Conservation (phyloP, 2,329 filamentous ascomycete species). For the Ophiostoma sp. region DNA sequence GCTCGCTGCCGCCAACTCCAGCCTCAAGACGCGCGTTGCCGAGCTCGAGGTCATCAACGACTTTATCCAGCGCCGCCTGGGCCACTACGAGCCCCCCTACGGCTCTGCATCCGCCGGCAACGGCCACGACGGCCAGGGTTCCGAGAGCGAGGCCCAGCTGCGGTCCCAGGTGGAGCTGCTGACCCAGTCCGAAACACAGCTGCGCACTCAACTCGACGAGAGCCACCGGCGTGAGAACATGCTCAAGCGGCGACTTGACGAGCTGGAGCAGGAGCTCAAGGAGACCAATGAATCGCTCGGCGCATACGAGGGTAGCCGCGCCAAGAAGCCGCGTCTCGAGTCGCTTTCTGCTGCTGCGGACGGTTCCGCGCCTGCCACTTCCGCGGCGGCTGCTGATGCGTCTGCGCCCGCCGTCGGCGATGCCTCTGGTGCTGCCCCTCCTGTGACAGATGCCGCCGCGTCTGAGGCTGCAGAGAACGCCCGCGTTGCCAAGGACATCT, state of each 20-base stretch:
- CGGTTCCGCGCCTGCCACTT: neutral
- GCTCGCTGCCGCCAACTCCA: conserved; percentile 72
- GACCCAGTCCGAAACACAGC: conserved; percentile 50
- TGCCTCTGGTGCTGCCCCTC: neutral
- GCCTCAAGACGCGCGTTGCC: conserved; percentile 88
- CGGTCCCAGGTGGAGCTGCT: conserved; percentile 49
- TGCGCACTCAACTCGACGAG: conserved; percentile 65
- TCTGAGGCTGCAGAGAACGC: neutral
- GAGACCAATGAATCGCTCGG: conserved; percentile 33
- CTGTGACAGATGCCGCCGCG: conserved; percentile 1
- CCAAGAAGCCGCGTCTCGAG: conserved; percentile 34
- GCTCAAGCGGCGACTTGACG: conserved; percentile 75
- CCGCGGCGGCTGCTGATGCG: conserved; percentile 1
- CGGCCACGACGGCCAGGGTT: conserved; percentile 29
- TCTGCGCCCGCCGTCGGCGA: neutral
- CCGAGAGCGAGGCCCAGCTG: conserved; percentile 45
- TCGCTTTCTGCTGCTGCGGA: conserved; percentile 9
- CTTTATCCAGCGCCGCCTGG: conserved; percentile 67
- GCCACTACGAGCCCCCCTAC: conserved; percentile 59
- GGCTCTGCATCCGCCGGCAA: conserved; percentile 50
- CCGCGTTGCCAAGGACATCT: neutral
- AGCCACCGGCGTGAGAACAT: conserved; percentile 73
- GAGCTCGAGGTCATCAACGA: conserved; percentile 95
- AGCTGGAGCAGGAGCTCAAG: conserved; percentile 60
- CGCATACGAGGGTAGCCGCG: conserved; percentile 30